Evolutionary conservation across 768 basidiomycete species (phyloP).

Genomic region (Chalciporus chontae): DNA sequence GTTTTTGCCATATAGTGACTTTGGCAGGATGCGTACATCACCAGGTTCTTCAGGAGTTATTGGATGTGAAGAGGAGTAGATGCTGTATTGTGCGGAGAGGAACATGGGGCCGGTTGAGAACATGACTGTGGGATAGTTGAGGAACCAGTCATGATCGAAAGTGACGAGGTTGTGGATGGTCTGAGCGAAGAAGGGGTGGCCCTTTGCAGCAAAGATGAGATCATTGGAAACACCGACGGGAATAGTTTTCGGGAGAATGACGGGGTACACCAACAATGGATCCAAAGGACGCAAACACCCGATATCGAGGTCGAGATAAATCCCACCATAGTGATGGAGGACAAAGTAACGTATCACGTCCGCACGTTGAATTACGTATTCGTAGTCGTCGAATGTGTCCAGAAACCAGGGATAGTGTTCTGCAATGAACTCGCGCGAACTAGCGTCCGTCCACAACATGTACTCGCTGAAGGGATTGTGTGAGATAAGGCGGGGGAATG

Average conservation of each 20-base stretch:
- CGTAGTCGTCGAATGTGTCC: constrained; percentile 88
- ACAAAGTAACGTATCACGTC: constrained; percentile 98
- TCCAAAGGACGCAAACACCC: constrained; percentile 87
- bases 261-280: constrained; percentile 78
- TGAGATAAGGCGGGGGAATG: constrained; percentile 12
- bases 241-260: constrained; percentile 91
- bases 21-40: constrained; percentile 89
- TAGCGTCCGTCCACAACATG: constrained; percentile 95
- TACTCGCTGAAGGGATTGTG: constrained; percentile 63
- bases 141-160: constrained; percentile 91
- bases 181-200: constrained; percentile 86
- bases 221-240: constrained; percentile 98
- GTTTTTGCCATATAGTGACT: constrained; percentile 97
- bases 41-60: constrained; percentile 49
- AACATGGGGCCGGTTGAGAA: constrained; percentile 99
- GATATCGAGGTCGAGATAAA: constrained; percentile 96
- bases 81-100: constrained; percentile 88
- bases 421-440: constrained; percentile 87
- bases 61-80: constrained; percentile 72
- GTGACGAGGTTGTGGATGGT: constrained; percentile 88
- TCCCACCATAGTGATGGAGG: constrained; percentile 89
- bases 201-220: constrained; percentile 86
- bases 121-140: constrained; percentile 99
- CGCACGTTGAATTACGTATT: constrained; percentile 90
- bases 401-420: constrained; percentile 89